These are phyloP conservation scores for Rhododendron henanense DNA, from an alignment of 148 eudicot species.

Conservation along the genomic window DNA sequence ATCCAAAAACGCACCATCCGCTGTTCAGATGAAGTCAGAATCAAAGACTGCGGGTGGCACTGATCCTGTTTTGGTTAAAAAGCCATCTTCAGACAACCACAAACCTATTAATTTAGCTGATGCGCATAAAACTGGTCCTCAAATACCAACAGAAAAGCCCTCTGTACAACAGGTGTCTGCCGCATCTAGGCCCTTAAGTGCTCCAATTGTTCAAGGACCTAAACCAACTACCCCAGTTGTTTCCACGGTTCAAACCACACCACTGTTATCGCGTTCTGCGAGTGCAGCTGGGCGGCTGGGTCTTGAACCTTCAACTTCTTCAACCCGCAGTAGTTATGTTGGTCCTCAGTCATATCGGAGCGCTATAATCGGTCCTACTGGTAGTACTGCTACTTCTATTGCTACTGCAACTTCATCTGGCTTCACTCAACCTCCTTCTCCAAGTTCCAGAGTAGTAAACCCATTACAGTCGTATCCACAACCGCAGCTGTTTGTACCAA, in stretches of 20 bases:
- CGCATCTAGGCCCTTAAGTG: conserved; percentile 81
- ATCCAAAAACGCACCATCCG: conserved; percentile 25
- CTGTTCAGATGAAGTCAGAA: conserved; percentile 28
- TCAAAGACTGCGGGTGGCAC: conserved; percentile 21
- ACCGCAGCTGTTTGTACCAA: conserved; percentile 39
- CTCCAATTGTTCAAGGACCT: conserved; percentile 61
- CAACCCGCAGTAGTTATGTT: conserved; percentile 30
- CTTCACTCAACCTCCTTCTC: conserved; percentile 42
- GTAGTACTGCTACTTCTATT: conserved; percentile 30
- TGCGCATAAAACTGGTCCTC: conserved; percentile 27
- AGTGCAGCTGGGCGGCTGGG: conserved; percentile 82
- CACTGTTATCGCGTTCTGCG: conserved; percentile 52
- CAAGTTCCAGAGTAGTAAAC: conserved; percentile 31
- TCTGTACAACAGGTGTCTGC: conserved; percentile 31
- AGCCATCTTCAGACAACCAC: conserved; percentile 30
- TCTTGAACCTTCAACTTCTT: conserved; percentile 49
- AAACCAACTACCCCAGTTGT: conserved; percentile 39
- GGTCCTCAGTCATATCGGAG: conserved; percentile 73
- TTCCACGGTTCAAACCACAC: conserved; percentile 43
- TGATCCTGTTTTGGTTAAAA: conserved; percentile 32
- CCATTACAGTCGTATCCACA: conserved; percentile 43
- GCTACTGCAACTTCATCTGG: conserved; percentile 15
- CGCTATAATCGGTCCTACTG: conserved; percentile 58
- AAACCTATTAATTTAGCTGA: conserved; percentile 28
- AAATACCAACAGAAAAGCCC: conserved; percentile 34